Evolutionary conservation across 75 land plant genomes (phyloP), one percentile per base, ranked within the genome.

Genomic region (Ceratopteris richardii): DNA sequence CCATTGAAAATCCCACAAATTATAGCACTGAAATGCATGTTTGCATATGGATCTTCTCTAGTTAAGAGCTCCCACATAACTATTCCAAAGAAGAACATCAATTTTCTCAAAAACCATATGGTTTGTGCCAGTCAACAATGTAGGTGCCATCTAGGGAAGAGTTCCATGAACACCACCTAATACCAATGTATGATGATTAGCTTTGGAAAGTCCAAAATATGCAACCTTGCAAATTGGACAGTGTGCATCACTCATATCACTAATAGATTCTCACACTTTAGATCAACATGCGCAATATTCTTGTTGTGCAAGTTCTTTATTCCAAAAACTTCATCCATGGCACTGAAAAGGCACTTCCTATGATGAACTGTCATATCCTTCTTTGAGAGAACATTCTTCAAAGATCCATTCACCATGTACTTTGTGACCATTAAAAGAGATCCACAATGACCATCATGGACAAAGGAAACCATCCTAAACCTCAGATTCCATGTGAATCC

Each of bases 61-160:
- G 97, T 92, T 3, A 92, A 78, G 33, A 92, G 84, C 69, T 92
- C 97, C 97, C 97, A 92, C 80, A 92, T 60, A 28, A 76, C 95
- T 14, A 92, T 76, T 19, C 97, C 97, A 74, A 92, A 92, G 18
- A 95, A 92, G 76, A 85, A 92, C n/a, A n/a, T n/a, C n/a, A 47
- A 88, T 95, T 77, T 88, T 92, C 56, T 92, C 97, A 68, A 86
- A 85, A 18, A 92, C 97, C 60, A 67, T 55, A 27, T 24, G 74
- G 53, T 78, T 88, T 70, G 81, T 84, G 33, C 89, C 88, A 73
- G 77, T 85, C 57, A 92, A 51, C 61, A 92, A 55, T 48, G 88
- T 95, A 17, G 97, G 97, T 51, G 97, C 97, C 97, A 91, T 91
- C 97, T 94, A 91, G 42, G 97, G 97, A 61, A 91, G 83, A 6